These are phyloP conservation scores for Scedosporium minutisporum DNA, from an alignment of 2,329 filamentous ascomycete genomes.

Conservation along the genomic window DNA sequence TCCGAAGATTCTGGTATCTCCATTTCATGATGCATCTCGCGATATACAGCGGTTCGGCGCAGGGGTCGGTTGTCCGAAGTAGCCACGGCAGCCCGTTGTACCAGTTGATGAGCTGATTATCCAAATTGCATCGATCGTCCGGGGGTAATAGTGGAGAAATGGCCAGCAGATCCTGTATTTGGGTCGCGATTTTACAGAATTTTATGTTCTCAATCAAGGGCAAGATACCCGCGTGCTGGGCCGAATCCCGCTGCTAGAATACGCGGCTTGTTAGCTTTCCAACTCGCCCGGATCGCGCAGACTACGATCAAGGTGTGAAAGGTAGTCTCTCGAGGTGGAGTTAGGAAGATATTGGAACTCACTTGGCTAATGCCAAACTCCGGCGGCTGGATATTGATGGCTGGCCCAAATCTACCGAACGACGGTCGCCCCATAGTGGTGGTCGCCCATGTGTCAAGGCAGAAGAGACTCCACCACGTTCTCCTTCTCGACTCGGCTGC, in stretches of 20 bases:
- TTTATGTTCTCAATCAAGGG: conserved; percentile 67
- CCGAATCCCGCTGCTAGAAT: conserved; percentile 32
- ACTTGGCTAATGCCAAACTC: conserved; percentile 38
- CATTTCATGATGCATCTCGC: conserved; percentile 70
- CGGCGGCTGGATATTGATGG: conserved; percentile 57
- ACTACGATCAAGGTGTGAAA: neutral
- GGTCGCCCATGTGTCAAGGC: conserved; percentile 64
- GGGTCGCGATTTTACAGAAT: conserved; percentile 70
- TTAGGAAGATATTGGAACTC: conserved; percentile 1
- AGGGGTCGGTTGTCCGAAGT: conserved; percentile 54
- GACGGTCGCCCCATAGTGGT: conserved; percentile 63
- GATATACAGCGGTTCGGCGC: conserved; percentile 60
- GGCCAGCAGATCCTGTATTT: conserved; percentile 66
- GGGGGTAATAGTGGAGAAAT: conserved; percentile 57
- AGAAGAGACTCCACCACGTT: conserved; percentile 69
- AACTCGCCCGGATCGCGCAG: neutral
- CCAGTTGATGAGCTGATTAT: conserved; percentile 62
- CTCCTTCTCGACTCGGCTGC: conserved; percentile 52
- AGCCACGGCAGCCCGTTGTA: conserved; percentile 60
- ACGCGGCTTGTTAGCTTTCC: neutral
- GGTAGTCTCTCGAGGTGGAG: neutral
- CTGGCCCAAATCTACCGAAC: conserved; percentile 56
- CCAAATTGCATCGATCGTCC: conserved; percentile 56
- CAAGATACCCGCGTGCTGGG: conserved; percentile 55
- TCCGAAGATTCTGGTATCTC: conserved; percentile 70